These are phyloP conservation scores for Aristolochia fimbriata DNA, from an alignment of 164 flowering plant species.

Conservation along the genomic window DNA sequence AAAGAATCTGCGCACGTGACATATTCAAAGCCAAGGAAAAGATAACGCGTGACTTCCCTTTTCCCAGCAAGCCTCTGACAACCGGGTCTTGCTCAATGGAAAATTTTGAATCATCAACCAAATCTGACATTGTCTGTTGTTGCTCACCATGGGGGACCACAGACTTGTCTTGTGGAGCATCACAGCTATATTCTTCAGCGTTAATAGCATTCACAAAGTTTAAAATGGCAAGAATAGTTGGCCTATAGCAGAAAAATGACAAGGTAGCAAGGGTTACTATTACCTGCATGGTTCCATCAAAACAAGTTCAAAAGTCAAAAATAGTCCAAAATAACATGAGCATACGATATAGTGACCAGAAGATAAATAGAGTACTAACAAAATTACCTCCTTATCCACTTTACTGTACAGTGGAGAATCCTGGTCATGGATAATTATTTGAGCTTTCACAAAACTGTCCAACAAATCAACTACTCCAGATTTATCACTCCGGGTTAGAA, in stretches of 20 bases:
- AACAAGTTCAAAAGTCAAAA: background rate
- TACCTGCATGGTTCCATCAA: constrained; percentile 42
- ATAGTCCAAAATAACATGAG: constrained; percentile 1
- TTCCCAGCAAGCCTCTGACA: constrained; percentile 74
- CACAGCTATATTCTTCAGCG: constrained; percentile 31
- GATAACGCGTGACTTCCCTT: constrained; percentile 77
- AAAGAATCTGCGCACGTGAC: constrained; percentile 73
- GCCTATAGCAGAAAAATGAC: constrained; percentile 86
- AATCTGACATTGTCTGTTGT: constrained; percentile 21
- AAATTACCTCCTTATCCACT: constrained; percentile 53
- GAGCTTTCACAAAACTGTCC: constrained; percentile 93
- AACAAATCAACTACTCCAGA: constrained; percentile 26
- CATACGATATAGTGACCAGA: background rate
- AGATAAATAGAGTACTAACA: background rate
- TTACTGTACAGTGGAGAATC: constrained; percentile 58
- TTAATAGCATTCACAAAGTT: constrained; percentile 83
- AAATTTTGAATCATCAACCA: constrained; percentile 20
- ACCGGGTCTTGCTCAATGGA: constrained; percentile 36
- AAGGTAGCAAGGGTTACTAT: constrained; percentile 72
- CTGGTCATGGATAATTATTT: constrained; percentile 60
- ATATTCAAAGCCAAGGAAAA: constrained; percentile 64
- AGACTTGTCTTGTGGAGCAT: constrained; percentile 35
- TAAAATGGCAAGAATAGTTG: constrained; percentile 76
- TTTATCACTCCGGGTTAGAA: constrained; percentile 17
- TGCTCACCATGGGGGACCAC: constrained; percentile 18